These are phyloP conservation scores for Pseudogymnoascus sp. DNA, from an alignment of 2,329 filamentous ascomycete species.

Conservation along the genomic window DNA sequence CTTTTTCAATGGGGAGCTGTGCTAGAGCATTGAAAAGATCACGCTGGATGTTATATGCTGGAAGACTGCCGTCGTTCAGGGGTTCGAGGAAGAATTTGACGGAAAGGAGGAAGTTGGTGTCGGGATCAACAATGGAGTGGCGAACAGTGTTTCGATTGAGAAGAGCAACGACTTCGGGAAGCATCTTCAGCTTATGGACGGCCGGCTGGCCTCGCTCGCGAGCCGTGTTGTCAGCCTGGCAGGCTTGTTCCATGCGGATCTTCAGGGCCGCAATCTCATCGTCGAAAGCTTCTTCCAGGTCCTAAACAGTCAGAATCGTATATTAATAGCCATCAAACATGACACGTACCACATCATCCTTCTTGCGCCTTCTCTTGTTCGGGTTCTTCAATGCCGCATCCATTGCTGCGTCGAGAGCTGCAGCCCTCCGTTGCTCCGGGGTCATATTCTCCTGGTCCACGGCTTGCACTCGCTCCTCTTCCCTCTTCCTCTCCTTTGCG, in stretches of 20 bases:
- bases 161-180: constrained; percentile 81
- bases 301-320: constrained; percentile 42
- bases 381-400: constrained; percentile 83
- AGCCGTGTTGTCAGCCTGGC: constrained; percentile 75
- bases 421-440: constrained; percentile 75
- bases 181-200: constrained; percentile 85
- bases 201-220: constrained; percentile 75
- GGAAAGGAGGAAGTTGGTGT: constrained; percentile 89
- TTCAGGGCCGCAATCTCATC: constrained; percentile 85
- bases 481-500: constrained; percentile 34
- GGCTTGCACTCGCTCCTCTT: constrained; percentile 50
- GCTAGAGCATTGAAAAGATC: constrained; percentile 80
- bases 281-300: constrained; percentile 84
- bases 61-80: constrained; percentile 85
- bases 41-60: constrained; percentile 95
- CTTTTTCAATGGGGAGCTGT: constrained; percentile 82
- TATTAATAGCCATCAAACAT: background rate
- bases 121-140: constrained; percentile 80
- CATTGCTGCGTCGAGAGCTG: constrained; percentile 80
- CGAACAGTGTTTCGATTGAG: constrained; percentile 86
- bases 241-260: constrained; percentile 83
- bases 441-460: constrained; percentile 73
- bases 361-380: constrained; percentile 59
- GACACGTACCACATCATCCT: constrained; percentile 75
- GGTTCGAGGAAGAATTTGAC: constrained; percentile 98